These are phyloP conservation scores for Aspergillus awamori DNA, from an alignment of 2,329 filamentous ascomycete species.

Conservation along the genomic window DNA sequence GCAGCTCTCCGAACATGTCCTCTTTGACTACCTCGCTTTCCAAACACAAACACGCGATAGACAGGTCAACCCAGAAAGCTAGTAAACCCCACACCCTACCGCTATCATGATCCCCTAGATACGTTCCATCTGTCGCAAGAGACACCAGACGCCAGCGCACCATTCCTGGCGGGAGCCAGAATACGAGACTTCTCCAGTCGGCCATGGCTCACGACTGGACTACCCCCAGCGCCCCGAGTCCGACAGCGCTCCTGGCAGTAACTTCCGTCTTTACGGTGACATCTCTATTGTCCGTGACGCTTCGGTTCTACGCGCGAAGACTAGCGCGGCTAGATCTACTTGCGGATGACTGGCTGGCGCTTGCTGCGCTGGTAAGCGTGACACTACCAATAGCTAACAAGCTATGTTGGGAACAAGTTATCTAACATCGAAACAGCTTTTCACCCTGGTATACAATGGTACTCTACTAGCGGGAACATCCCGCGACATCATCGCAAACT, in stretches of 20 bases:
- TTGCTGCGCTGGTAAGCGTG: neutral
- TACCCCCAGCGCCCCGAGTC: neutral
- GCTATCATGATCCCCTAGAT: neutral
- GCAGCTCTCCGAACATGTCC: neutral
- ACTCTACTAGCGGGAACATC: neutral
- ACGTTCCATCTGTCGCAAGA: no score
- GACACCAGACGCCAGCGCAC: no score
- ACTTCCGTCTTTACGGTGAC: neutral
- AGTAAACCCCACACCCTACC: no score
- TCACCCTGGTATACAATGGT: neutral
- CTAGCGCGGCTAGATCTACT: neutral
- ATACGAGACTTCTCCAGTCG: neutral
- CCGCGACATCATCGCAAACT: neutral
- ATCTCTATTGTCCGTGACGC: neutral
- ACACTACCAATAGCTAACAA: neutral
- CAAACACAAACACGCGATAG: neutral
- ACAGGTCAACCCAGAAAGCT: neutral
- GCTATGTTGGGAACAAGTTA: neutral
- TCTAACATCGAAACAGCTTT: neutral
- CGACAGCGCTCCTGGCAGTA: neutral
- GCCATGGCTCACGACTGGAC: neutral
- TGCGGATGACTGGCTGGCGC: neutral
- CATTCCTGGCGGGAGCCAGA: neutral
- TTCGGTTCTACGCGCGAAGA: neutral
- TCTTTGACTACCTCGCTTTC: neutral